These are phyloP conservation scores for Paragyromitra xinjiangensis DNA, from an alignment of 495 filamentous ascomycete species.

Conservation along the genomic window DNA sequence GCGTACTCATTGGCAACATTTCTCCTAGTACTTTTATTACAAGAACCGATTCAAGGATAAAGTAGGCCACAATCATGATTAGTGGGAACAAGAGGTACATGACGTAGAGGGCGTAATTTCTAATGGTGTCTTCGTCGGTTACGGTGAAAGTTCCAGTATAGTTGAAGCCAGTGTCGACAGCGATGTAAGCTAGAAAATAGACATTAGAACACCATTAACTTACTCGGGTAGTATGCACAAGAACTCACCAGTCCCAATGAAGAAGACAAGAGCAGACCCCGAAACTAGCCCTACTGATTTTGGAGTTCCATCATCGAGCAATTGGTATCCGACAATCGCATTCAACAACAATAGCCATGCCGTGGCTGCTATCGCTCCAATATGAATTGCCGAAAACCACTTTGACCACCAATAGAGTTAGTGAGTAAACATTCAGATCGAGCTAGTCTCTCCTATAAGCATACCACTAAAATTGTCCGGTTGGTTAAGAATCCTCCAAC, in stretches of 20 bases:
- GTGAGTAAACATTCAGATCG: conserved; percentile 57
- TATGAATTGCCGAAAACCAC: conserved; percentile 92
- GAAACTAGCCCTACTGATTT: conserved; percentile 79
- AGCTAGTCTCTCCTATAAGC: conserved; percentile 4
- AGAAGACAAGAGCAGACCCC: conserved; percentile 73
- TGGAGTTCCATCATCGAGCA: conserved; percentile 91
- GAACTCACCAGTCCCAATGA: conserved; percentile 78
- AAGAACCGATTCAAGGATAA: conserved; percentile 79
- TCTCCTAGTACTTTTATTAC: conserved; percentile 88
- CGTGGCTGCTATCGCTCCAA: conserved; percentile 86
- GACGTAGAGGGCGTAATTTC: conserved; percentile 88
- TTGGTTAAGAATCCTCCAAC: conserved; percentile 74
- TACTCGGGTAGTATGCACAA: background rate
- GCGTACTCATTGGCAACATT: conserved; percentile 81
- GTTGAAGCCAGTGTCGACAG: conserved; percentile 87
- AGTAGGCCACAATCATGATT: conserved; percentile 85
- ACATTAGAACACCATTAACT: conserved; percentile 13
- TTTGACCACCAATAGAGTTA: conserved; percentile 59
- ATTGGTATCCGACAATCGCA: conserved; percentile 88
- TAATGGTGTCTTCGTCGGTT: conserved; percentile 67
- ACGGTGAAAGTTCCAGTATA: conserved; percentile 81
- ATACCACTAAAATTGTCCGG: conserved; percentile 51
- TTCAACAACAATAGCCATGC: conserved; percentile 93
- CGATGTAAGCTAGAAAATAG: conserved; percentile 71
- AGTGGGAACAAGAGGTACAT: conserved; percentile 91